Evolutionary conservation across 2,329 filamentous ascomycete genomes (phyloP).

Genomic region (Tympanopsis confertula): DNA sequence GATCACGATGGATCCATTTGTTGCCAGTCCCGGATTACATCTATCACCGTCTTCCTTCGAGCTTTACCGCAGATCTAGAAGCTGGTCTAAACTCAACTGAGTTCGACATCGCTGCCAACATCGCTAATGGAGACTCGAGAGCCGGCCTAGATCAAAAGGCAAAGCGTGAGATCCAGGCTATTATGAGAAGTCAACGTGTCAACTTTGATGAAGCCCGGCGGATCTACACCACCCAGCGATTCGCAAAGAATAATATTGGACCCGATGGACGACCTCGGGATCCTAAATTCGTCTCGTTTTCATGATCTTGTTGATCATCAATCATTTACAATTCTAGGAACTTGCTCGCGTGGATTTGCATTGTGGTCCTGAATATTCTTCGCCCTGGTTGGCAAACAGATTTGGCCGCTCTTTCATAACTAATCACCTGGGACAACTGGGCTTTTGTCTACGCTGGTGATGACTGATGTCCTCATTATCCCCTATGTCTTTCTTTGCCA

Average conservation of each 20-base stretch:
- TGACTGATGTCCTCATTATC: no score
- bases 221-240: conserved; percentile 73
- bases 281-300: conserved; percentile 93
- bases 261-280: conserved; percentile 79
- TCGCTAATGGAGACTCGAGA: conserved; percentile 67
- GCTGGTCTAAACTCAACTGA: conserved; percentile 71
- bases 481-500: no score
- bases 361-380: no score
- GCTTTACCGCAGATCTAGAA: conserved; percentile 77
- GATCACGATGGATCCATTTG: conserved; percentile 62
- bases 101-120: conserved; percentile 74
- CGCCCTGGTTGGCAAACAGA: no score
- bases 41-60: conserved; percentile 67
- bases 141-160: conserved; percentile 69
- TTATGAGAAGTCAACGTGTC: conserved; percentile 79
- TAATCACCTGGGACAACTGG: no score
- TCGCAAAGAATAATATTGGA: conserved; percentile 78
- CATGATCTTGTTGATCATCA: no score
- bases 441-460: no score
- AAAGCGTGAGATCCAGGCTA: conserved; percentile 72
- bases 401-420: no score
- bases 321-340: no score
- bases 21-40: conserved; percentile 55
- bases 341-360: no score
- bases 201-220: conserved; percentile 84